phyloP scores from a whole-genome alignment of 768 basidiomycete species.

The Pleurotus djamor region DNA sequence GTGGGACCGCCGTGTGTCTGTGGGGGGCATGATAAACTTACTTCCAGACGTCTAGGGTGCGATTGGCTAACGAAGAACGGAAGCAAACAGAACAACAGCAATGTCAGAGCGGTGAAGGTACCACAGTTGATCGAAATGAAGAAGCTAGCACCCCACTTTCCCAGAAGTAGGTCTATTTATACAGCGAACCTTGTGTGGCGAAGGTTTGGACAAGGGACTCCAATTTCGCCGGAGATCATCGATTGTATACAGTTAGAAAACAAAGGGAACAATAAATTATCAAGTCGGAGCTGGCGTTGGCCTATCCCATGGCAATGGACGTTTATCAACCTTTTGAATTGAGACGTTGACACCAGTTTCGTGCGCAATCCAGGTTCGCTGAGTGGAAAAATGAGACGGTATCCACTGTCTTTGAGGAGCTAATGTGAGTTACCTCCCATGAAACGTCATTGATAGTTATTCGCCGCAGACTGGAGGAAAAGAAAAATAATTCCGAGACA shows the following conservation, averaged over 20 bases:
- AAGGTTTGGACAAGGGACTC: neutral
- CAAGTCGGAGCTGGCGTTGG: neutral
- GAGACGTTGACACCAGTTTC: neutral
- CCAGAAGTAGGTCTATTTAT: neutral
- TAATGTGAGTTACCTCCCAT: constrained; percentile 1
- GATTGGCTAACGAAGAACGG: constrained; percentile 6
- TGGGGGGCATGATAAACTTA: too few species aligned
- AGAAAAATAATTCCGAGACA: neutral
- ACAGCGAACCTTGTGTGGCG: neutral
- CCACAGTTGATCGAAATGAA: neutral
- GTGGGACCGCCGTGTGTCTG: too few species aligned
- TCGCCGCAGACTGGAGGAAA: constrained; percentile 1
- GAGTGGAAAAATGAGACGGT: neutral
- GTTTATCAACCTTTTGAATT: neutral
- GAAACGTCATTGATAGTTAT: neutral
- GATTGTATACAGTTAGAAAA: neutral
- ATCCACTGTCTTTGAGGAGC: neutral
- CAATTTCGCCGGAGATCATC: neutral
- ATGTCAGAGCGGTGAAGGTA: neutral
- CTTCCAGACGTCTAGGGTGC: neutral
- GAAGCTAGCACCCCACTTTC: neutral
- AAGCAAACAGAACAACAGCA: neutral
- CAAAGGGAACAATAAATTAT: too few species aligned
- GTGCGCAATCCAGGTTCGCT: neutral
- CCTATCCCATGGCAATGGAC: neutral